Evolutionary conservation across 345 rosid genomes (phyloP), one percentile per base, ranked within the genome.

Genomic region (Orychophragmus violaceus): DNA sequence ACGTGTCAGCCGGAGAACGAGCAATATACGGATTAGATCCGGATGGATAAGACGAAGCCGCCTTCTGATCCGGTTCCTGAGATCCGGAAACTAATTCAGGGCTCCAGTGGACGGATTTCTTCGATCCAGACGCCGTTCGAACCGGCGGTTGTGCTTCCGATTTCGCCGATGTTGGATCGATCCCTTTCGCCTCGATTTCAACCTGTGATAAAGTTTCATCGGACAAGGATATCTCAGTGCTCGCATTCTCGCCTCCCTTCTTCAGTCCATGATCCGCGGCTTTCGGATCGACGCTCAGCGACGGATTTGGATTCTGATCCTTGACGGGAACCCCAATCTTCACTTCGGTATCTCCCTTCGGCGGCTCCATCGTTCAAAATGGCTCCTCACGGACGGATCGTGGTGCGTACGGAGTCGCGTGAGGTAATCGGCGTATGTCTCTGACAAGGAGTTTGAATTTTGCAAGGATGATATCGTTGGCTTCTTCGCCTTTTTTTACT

Each of bases 71-170:
- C 69, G 74, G 17, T 37, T 72, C 71, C 13, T 62, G 83, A 13
- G 92, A 76, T 58, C 74, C 83, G 16, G 80, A 56, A 3, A 86
- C 90, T 84, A 84, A 75, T 24, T 82, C 87, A 60, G 92, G 84
- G 72, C 87, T 86, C 96, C 96, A 86, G 59, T 72, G 85, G 7
- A 86, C 92, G 62, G 87, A 82, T 65, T 89, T 89, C 79, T 74
- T 82, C 66, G 78, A 77, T 29, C 49, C 78, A 42, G 86, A 74
- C 41, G 50, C 24, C 6, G 76, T n/a, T 2, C 80, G 77, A 74
- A 30, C 36, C 11, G 76, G 66, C 28, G 81, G 14, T 59, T 74
- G 53, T 4, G 53, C 48, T 41, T 41, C 48, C 5, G 48, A n/a
- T 10, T 54, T 14, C 51, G 23, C 22, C n/a, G 61, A 18, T 10